These are phyloP conservation scores for Dalbergia oliveri DNA, from an alignment of 306 rosid species.

Conservation along the genomic window DNA sequence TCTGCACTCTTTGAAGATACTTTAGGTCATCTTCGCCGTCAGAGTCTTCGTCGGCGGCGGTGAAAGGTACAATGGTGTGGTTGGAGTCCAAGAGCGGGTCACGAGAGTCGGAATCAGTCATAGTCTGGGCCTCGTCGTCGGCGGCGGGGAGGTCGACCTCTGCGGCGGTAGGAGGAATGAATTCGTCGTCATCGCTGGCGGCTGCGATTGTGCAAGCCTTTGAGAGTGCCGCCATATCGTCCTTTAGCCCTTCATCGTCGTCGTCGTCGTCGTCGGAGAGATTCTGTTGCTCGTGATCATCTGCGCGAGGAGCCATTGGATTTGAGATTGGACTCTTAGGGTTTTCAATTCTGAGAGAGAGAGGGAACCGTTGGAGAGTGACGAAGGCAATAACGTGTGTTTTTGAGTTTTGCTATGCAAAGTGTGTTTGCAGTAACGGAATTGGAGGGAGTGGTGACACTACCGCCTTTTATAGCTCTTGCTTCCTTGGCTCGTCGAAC, in stretches of 20 bases:
- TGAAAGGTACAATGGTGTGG: neutral
- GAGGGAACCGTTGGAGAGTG: neutral
- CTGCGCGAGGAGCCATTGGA: slow-evolving; percentile 58
- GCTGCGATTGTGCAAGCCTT: slow-evolving; percentile 52
- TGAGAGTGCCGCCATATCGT: slow-evolving; percentile 75
- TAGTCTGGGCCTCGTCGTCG: neutral
- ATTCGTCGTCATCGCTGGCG: slow-evolving; percentile 27
- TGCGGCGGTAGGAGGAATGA: neutral
- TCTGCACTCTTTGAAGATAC: slow-evolving; percentile 59
- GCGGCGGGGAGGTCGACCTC: slow-evolving; percentile 1
- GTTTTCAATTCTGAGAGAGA: neutral
- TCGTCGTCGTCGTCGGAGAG: slow-evolving; percentile 54
- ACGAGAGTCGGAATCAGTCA: too few relatives aligned
- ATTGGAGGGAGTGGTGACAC: neutral
- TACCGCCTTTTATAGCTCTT: too few relatives aligned
- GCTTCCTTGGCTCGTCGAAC: too few relatives aligned
- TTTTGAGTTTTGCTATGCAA: neutral
- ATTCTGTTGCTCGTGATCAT: slow-evolving; percentile 39
- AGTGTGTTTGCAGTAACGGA: neutral
- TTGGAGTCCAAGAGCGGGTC: slow-evolving; percentile 50
- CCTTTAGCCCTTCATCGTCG: slow-evolving; percentile 55
- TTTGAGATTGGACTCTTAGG: neutral
- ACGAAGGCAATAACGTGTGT: neutral
- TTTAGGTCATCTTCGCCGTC: slow-evolving; percentile 54
- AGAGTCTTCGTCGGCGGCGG: slow-evolving; percentile 38